Conservation (phyloP, 2,329 filamentous ascomycete genomes). For the Samsoniella hepiali region DNA sequence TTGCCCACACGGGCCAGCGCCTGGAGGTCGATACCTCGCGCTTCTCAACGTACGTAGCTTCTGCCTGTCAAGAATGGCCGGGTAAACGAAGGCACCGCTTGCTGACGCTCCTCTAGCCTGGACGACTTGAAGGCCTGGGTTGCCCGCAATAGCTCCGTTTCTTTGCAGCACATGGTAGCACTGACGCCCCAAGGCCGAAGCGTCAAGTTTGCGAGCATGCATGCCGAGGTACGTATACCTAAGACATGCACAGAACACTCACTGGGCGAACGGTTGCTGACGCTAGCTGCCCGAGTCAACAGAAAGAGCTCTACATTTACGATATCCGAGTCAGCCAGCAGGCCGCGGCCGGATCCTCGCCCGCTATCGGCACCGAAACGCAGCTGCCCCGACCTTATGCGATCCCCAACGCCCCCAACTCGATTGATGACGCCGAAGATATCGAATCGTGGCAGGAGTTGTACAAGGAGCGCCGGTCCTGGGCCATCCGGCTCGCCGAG, state of each 20-base stretch:
- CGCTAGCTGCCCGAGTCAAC: constrained; percentile 33
- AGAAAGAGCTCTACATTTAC: constrained; percentile 91
- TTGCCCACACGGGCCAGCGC: constrained; percentile 89
- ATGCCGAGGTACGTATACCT: constrained; percentile 64
- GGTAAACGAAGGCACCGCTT: neutral
- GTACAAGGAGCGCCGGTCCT: constrained; percentile 75
- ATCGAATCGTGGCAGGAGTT: constrained; percentile 85
- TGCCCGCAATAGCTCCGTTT: constrained; percentile 68
- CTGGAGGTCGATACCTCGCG: constrained; percentile 73
- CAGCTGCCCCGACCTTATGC: constrained; percentile 54
- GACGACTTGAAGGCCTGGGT: constrained; percentile 86
- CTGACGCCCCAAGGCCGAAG: constrained; percentile 83
- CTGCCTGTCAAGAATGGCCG: neutral
- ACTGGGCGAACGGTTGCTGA: constrained; percentile 9
- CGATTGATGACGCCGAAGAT: constrained; percentile 73
- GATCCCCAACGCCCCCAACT: constrained; percentile 71
- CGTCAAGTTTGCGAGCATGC: constrained; percentile 74
- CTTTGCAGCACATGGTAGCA: constrained; percentile 75
- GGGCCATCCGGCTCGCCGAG: constrained; percentile 69
- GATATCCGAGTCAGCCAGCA: constrained; percentile 72
- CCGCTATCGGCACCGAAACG: constrained; percentile 46
- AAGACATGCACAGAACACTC: neutral
- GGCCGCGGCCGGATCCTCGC: constrained; percentile 43
- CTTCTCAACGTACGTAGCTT: constrained; percentile 63
- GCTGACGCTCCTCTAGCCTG: constrained; percentile 50